These are phyloP conservation scores for Akanthomyces dipterigenus DNA, from an alignment of 2,329 filamentous ascomycete genomes.

Conservation along the genomic window DNA sequence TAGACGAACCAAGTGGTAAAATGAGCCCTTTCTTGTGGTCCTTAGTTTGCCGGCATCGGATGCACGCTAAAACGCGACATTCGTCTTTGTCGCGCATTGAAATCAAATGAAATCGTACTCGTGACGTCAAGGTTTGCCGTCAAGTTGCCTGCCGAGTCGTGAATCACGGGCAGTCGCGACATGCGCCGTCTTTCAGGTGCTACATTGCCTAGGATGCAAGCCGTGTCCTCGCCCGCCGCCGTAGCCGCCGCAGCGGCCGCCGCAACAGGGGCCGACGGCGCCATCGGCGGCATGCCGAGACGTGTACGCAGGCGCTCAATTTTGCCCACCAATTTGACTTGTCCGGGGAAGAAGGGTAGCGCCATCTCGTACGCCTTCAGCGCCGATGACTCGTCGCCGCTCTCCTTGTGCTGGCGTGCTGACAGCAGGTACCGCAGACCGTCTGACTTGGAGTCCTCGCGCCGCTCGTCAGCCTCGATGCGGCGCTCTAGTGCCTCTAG, in stretches of 20 bases:
- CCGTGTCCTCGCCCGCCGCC: neutral
- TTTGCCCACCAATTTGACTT: slow-evolving; percentile 68
- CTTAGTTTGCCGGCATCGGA: slow-evolving; percentile 8
- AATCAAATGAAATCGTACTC: slow-evolving; percentile 3
- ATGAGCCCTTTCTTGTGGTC: neutral
- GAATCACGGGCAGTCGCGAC: slow-evolving; percentile 4
- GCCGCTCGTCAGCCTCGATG: slow-evolving; percentile 58
- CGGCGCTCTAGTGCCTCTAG: slow-evolving; percentile 79
- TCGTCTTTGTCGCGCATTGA: slow-evolving; percentile 13
- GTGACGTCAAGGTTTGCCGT: slow-evolving; percentile 8
- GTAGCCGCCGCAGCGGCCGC: neutral
- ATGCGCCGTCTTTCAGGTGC: slow-evolving; percentile 2
- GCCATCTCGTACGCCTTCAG: slow-evolving; percentile 83
- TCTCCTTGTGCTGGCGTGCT: slow-evolving; percentile 82
- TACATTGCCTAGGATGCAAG: neutral
- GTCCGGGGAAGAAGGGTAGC: slow-evolving; percentile 76
- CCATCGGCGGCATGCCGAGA: slow-evolving; percentile 29
- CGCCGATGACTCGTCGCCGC: slow-evolving; percentile 70
- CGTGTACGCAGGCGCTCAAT: slow-evolving; percentile 56
- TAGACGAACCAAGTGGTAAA: neutral
- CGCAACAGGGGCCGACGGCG: slow-evolving; percentile 8
- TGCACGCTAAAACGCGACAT: slow-evolving; percentile 12
- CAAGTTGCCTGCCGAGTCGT: slow-evolving; percentile 6
- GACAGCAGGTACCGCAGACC: slow-evolving; percentile 82
- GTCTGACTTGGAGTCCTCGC: slow-evolving; percentile 69